Evolutionary conservation across 208 protist genomes (phyloP).

Genomic region (Crithidia brevicula): DNA sequence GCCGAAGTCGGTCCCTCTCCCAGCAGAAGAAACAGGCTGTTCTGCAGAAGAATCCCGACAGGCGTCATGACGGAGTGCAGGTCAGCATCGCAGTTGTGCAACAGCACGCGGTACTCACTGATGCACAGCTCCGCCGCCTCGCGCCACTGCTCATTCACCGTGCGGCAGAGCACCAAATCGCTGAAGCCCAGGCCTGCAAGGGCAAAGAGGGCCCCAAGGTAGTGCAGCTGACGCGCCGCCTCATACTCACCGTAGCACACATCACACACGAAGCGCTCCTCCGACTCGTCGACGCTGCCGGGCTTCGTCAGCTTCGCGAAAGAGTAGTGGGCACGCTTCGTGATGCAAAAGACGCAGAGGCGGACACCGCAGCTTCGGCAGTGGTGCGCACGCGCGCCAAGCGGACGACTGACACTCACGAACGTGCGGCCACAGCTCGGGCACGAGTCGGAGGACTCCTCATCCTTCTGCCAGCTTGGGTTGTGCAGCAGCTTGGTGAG

Average conservation of each 20-base stretch:
- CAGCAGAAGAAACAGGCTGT: conserved; percentile 59
- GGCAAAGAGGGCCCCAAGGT: conserved; percentile 66
- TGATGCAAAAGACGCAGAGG: conserved; percentile 64
- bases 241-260: conserved; percentile 60
- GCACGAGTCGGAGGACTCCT: conserved; percentile 49
- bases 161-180: conserved; percentile 66
- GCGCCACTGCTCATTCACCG: conserved; percentile 66
- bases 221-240: conserved; percentile 54
- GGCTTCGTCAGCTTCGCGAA: conserved; percentile 77
- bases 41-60: conserved; percentile 54
- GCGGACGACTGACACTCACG: conserved; percentile 29
- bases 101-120: conserved; percentile 66
- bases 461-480: conserved; percentile 62
- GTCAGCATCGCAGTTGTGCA: conserved; percentile 58
- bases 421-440: conserved; percentile 47
- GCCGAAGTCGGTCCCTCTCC: conserved; percentile 30
- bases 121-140: conserved; percentile 80
- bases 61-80: conserved; percentile 46
- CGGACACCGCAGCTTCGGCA: conserved; percentile 75
- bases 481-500: conserved; percentile 51
- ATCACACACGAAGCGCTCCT: conserved; percentile 62
- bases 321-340: conserved; percentile 56
- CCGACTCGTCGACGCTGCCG: conserved; percentile 46
- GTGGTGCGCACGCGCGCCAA: conserved; percentile 54
- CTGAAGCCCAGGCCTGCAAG: conserved; percentile 59